phyloP scores from a whole-genome alignment of 139 green algal species.

The Astrephomene gubernaculifera region DNA sequence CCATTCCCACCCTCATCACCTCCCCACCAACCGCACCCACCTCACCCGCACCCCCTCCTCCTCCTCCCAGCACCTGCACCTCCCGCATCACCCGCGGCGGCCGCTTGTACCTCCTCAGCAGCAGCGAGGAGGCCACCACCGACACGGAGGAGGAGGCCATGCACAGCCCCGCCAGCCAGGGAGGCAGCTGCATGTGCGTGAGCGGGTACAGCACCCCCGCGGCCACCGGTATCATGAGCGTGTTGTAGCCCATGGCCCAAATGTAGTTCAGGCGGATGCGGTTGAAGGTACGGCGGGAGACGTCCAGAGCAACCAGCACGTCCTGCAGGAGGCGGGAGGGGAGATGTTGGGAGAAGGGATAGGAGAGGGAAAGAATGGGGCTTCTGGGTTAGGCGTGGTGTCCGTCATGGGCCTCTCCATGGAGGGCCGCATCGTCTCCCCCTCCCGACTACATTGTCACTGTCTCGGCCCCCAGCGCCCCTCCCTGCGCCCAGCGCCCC shows the following conservation, averaged over 20 bases:
- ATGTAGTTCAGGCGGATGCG: slow-evolving; percentile 95
- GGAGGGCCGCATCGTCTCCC: background rate
- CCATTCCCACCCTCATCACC: too few relatives aligned
- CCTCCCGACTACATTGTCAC: background rate
- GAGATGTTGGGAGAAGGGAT: background rate
- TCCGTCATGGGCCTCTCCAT: too few relatives aligned
- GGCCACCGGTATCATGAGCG: slow-evolving; percentile 83
- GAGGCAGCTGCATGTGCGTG: slow-evolving; percentile 84
- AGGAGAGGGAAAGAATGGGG: background rate
- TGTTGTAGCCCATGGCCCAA: slow-evolving; percentile 97
- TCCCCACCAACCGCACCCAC: too few relatives aligned
- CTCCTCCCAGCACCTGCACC: background rate
- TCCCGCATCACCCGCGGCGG: slow-evolving; percentile 56
- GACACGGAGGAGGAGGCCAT: slow-evolving; percentile 94
- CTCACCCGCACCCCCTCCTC: too few relatives aligned
- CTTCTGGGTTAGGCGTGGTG: too few relatives aligned
- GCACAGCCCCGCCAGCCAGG: slow-evolving; percentile 90
- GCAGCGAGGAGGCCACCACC: slow-evolving; percentile 87
- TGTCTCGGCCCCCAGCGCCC: background rate
- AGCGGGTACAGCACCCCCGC: slow-evolving; percentile 82
- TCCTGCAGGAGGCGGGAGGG: slow-evolving; percentile 50
- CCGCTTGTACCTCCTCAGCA: slow-evolving; percentile 83
- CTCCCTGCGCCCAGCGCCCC: background rate
- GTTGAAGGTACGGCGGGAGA: slow-evolving; percentile 85
- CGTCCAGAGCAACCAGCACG: slow-evolving; percentile 91